These are phyloP conservation scores for Amanita molliuscula DNA, from an alignment of 768 basidiomycete species.

Conservation along the genomic window DNA sequence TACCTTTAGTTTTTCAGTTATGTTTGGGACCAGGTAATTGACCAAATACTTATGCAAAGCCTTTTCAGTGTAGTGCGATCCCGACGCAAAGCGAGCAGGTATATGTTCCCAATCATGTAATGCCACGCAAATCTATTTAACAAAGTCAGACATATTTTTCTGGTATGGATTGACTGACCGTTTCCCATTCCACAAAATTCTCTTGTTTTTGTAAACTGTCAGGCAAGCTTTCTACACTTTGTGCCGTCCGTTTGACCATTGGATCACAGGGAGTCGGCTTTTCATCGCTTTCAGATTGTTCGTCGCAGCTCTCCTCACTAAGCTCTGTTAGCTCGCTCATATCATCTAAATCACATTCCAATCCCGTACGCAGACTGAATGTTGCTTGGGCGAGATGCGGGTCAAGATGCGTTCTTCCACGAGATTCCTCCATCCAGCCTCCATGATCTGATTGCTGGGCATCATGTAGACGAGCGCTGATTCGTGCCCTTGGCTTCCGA, in stretches of 20 bases:
- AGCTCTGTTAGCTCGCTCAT: constrained; percentile 71
- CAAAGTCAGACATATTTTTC: neutral
- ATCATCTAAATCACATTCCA: constrained; percentile 53
- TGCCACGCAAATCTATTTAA: constrained; percentile 65
- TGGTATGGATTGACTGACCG: constrained; percentile 36
- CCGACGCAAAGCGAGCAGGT: constrained; percentile 62
- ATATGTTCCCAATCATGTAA: constrained; percentile 81
- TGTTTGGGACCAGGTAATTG: constrained; percentile 58
- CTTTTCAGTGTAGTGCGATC: constrained; percentile 74
- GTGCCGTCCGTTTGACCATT: neutral
- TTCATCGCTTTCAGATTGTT: neutral
- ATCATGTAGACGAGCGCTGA: constrained; percentile 58
- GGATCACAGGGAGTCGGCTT: neutral
- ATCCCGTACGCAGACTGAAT: constrained; percentile 32
- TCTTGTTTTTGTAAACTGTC: constrained; percentile 18
- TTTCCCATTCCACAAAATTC: constrained; percentile 85
- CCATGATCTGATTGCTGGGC: constrained; percentile 66
- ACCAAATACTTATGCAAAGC: constrained; percentile 60
- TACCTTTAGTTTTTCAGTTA: constrained; percentile 61
- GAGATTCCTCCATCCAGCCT: constrained; percentile 47
- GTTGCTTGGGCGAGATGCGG: neutral
- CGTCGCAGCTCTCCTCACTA: constrained; percentile 33
- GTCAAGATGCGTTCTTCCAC: neutral
- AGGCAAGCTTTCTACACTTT: constrained; percentile 5
- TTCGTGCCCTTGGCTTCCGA: constrained; percentile 42